Evolutionary conservation across 2,329 filamentous ascomycete species (phyloP).

Genomic region (Colletotrichum sp.): DNA sequence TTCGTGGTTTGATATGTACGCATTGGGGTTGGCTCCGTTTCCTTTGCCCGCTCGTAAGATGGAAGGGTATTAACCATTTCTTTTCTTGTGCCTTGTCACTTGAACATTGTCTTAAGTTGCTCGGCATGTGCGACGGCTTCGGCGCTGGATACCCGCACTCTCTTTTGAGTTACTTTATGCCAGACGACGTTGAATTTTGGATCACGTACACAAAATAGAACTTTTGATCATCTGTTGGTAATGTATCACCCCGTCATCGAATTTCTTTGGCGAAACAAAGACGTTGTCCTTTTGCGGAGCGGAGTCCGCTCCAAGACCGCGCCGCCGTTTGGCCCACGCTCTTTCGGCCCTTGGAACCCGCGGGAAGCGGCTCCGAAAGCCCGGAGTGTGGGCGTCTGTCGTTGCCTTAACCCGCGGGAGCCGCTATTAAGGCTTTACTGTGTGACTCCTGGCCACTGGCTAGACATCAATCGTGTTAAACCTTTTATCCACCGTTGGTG

Average conservation of each 20-base stretch:
- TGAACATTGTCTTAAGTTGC: neutral
- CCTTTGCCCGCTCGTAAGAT: neutral
- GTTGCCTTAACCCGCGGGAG: neutral
- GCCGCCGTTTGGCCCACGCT: neutral
- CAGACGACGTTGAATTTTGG: neutral
- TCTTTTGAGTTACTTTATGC: neutral
- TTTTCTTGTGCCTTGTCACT: neutral
- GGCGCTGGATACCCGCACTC: neutral
- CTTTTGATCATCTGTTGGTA: neutral
- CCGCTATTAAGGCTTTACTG: neutral
- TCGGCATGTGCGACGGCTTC: too few species aligned
- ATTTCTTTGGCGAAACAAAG: neutral
- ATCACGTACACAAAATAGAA: neutral
- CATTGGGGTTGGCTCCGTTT: neutral
- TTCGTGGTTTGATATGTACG: neutral
- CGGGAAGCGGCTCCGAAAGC: neutral
- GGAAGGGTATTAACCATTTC: neutral
- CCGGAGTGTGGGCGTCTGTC: neutral
- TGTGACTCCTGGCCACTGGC: neutral
- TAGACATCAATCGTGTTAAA: neutral
- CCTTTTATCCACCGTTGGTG: neutral
- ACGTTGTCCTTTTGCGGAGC: neutral
- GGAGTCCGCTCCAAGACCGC: neutral
- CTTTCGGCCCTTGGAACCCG: neutral
- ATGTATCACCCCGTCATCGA: neutral